Evolutionary conservation across 1,284 basidiomycete genomes (phyloP).

Genomic region (Ganoderma lucidum): DNA sequence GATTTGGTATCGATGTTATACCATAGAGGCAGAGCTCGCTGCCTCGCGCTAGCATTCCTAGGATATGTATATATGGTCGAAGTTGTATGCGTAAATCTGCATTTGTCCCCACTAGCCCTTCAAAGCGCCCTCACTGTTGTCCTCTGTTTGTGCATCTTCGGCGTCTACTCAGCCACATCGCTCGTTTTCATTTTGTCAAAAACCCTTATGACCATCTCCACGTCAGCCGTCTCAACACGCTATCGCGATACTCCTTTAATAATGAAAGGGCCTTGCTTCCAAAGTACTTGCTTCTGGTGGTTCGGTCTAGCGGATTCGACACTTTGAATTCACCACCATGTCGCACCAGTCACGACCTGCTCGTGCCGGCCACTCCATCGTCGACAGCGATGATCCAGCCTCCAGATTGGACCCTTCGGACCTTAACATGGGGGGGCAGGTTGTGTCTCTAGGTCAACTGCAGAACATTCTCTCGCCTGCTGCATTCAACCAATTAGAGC

Average conservation of each 20-base stretch:
- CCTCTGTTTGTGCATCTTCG: too few relatives aligned
- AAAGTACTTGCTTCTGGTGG: background rate
- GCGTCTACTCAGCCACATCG: background rate
- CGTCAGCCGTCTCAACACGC: too few relatives aligned
- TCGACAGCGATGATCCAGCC: background rate
- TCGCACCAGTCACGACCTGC: background rate
- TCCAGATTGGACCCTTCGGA: background rate
- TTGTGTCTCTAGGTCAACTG: background rate
- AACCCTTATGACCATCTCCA: background rate
- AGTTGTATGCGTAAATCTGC: too few relatives aligned
- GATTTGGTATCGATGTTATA: too few relatives aligned
- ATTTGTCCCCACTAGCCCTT: too few relatives aligned
- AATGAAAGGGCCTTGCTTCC: background rate
- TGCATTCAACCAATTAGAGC: background rate
- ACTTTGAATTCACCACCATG: background rate
- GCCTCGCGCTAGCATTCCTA: too few relatives aligned
- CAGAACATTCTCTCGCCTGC: background rate
- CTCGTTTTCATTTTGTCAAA: background rate
- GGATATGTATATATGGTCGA: too few relatives aligned
- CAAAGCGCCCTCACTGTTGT: too few relatives aligned
- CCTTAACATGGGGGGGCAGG: background rate
- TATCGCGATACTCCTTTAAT: background rate
- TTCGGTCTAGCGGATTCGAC: background rate
- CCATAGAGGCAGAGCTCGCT: too few relatives aligned
- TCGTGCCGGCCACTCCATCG: background rate